phyloP scores from a whole-genome alignment of 164 flowering plant genomes.

The Magnolia sinica region DNA sequence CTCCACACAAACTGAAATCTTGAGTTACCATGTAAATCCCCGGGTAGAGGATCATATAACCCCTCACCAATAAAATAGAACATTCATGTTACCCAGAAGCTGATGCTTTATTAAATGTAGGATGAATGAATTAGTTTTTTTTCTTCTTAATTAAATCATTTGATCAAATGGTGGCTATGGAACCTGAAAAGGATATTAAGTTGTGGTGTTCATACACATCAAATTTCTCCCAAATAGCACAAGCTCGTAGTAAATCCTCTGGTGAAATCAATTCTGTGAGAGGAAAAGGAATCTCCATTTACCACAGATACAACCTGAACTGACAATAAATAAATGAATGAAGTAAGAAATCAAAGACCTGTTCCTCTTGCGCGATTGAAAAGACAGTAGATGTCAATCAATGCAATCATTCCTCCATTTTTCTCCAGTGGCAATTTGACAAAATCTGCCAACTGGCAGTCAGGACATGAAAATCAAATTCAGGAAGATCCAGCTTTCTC shows the following conservation, averaged over 20 bases:
- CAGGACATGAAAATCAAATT: neutral
- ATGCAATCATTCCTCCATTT: slow-evolving; percentile 92
- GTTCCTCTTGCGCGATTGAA: slow-evolving; percentile 98
- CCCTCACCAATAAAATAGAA: neutral
- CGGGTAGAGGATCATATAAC: too few relatives aligned
- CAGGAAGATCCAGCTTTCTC: neutral
- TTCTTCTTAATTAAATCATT: neutral
- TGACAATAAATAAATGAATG: neutral
- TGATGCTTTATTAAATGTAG: neutral
- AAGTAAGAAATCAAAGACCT: slow-evolving; percentile 37
- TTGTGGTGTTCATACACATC: slow-evolving; percentile 67
- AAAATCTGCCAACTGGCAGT: slow-evolving; percentile 87
- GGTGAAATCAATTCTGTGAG: slow-evolving; percentile 87
- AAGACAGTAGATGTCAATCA: slow-evolving; percentile 85
- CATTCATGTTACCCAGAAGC: neutral
- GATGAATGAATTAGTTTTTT: neutral
- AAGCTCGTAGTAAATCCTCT: slow-evolving; percentile 90
- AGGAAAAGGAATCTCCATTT: neutral
- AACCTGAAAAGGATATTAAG: slow-evolving; percentile 21
- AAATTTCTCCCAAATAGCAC: slow-evolving; percentile 94
- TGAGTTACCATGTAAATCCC: too few relatives aligned
- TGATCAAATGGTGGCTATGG: slow-evolving; percentile 9
- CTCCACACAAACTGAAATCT: too few relatives aligned
- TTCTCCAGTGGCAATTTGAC: slow-evolving; percentile 79
- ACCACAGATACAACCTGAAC: neutral